Base-by-base conservation (phyloP, 2,329 filamentous ascomycete species). In the Pseudopithomyces maydicus region DNA sequence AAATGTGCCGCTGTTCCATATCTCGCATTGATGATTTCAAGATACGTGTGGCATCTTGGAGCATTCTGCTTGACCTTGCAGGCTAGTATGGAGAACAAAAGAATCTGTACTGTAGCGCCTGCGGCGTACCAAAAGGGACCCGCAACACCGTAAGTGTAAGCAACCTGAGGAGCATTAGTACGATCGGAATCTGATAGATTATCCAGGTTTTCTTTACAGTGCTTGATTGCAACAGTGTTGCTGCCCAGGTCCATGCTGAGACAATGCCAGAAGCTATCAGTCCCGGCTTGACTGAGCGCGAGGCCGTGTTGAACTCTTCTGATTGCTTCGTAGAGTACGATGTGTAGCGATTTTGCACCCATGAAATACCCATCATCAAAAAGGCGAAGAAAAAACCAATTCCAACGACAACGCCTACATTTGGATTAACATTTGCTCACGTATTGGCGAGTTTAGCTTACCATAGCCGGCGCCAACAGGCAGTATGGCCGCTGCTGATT, bases 261-360 rank as follows among this genome's bases (percentile, higher is more conserved):
- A 82, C 80, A 52, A 82, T 79, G 3, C 78, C 79, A 6, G 76
- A 77, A 3, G 78, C 78, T 47, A 81, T 80, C 5, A 82, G 74
- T 6, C 80, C 79, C 1, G 80, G 77, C 51, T 78, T 79, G 39
- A 80, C 74, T 38, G 69, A 74, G 38, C 77, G 69, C 4, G 76
- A 79, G 0, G 80, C 80, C 1, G 79, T 81, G 64, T 79, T 80
- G 74, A 81, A 82, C 58, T 81, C 78, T 58, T 82, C 80, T 3
- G 78, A 75, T 50, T 75, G 72, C 32, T 76, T 74, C 6, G 77
- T 79, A 6, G 77, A 78, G 65, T 78, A 74, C 3, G 58, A 56
- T 1, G 69, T 74, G 44, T 73, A 74, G 23, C 64, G 59, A 44
- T 73, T 72, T 49, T 74, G 68, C 12, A 82, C 68, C 62, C 73